A percentile compares a stretch with the other conserved stretches of the same genome.
These are phyloP conservation scores for Agrocybe pediades DNA, from an alignment of 768 basidiomycete species.

Conservation along the genomic window DNA sequence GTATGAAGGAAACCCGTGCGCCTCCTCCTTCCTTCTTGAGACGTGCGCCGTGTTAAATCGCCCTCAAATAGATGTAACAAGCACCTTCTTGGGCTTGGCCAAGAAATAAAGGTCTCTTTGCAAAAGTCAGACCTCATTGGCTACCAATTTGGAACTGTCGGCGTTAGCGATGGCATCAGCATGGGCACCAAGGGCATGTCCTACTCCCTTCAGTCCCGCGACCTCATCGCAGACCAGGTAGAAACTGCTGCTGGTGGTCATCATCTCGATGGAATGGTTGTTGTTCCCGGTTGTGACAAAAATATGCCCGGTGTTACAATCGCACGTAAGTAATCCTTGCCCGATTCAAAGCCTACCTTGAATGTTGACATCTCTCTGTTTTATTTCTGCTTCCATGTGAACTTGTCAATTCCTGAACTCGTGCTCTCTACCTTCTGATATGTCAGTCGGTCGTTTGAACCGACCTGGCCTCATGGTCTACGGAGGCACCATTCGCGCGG, in stretches of 20 bases:
- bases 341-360: conserved; percentile 15
- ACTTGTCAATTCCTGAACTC: conserved; percentile 5
- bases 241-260: conserved; percentile 96
- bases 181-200: conserved; percentile 96
- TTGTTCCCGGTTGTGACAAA: conserved; percentile 97
- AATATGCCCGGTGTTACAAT: conserved; percentile 99
- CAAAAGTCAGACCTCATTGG: conserved; percentile 73
- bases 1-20: conserved; percentile 99
- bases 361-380: background rate
- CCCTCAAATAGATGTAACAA: conserved; percentile 78
- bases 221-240: conserved; percentile 96
- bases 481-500: conserved; percentile 92
- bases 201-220: conserved; percentile 95
- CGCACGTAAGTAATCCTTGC: conserved; percentile 65
- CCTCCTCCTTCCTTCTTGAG: conserved; percentile 3
- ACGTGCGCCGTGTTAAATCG: conserved; percentile 8
- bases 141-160: conserved; percentile 97
- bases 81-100: conserved; percentile 88
- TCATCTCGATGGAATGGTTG: conserved; percentile 97
- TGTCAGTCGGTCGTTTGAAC: conserved; percentile 89
- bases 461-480: conserved; percentile 98
- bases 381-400: conserved; percentile 1
- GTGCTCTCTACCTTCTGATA: background rate
- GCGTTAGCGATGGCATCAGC: conserved; percentile 98
- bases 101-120: conserved; percentile 83